Base-by-base conservation (phyloP, 73 alveolate genomes). In the Paramecium primaurelia region DNA sequence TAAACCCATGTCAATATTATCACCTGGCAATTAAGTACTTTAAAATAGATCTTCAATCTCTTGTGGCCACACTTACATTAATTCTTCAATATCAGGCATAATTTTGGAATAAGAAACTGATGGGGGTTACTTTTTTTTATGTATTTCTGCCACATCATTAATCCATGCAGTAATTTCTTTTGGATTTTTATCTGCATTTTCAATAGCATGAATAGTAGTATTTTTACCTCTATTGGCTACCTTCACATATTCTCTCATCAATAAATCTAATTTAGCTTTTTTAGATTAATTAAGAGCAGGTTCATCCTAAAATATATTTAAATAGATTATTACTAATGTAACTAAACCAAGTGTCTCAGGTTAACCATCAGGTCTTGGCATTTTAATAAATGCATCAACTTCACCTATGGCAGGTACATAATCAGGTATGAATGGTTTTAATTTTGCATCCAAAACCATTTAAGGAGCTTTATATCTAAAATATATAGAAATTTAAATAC, bases 371-470 rank as follows among this genome's bases (percentile, higher is more conserved):
- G 99, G 99, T 64, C 98, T 93, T 18, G 98, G 96, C 96, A 98
- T 97, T 95, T 98, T 98, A 58, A 98, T 60, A 92, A 96, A 98
- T 18, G 99, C 99, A 92, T 98, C 99, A 54, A 98, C 99, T 94
- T 97, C 99, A 26, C 99, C 99, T 42, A 98, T 96, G 86, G 98
- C 95, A 4, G 99, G 99, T 49, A 96, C 94, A 94, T 95, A 97
- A 93, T 96, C 98, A 30, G 99, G 99, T 32, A 98, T 93, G 94
- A 98, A 98, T 11, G 99, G 99, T 92, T 97, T 98, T 87, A 98
- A 92, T 92, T 95, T 96, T 3, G 99, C 96, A 77, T 98, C 99
- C 40, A 98, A 97, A 77, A 97, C 99, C 38, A 96, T 97, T 88
- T 95, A 96, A 59, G 96, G 96, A 1, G 99, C 99, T 91, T 96